A percentile compares a stretch with the other conserved stretches of the same genome.
Evolutionary conservation across 805 yeast genomes (phyloP).

Genomic region (Suhomyces canberraensis): DNA sequence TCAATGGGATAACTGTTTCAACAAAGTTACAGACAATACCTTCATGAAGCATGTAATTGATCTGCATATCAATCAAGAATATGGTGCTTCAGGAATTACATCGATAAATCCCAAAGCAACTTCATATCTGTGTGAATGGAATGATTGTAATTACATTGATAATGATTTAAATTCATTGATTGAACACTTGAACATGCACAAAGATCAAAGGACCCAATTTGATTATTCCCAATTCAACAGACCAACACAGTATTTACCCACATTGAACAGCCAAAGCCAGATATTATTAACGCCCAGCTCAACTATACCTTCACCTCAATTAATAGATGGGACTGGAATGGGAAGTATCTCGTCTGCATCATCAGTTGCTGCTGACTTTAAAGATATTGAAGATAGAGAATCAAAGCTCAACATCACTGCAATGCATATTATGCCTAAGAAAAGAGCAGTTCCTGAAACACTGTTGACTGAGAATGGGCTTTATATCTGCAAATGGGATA

Average conservation of each 20-base stretch:
- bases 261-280: slow-evolving; percentile 4
- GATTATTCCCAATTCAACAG: background rate
- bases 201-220: slow-evolving; percentile 6
- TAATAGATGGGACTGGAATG: background rate
- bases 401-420: slow-evolving; percentile 29
- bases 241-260: background rate
- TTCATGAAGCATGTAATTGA: slow-evolving; percentile 38
- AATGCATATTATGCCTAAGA: slow-evolving; percentile 31
- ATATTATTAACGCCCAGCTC: slow-evolving; percentile 8
- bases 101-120: slow-evolving; percentile 8
- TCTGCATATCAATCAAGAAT: slow-evolving; percentile 51
- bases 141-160: slow-evolving; percentile 59
- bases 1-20: slow-evolving; percentile 66
- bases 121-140: slow-evolving; percentile 67
- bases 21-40: slow-evolving; percentile 31
- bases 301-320: slow-evolving; percentile 9
- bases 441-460: background rate
- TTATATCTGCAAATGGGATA: slow-evolving; percentile 43
- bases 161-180: slow-evolving; percentile 52
- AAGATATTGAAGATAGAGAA: background rate
- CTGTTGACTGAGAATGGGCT: background rate
- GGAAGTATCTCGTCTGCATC: background rate
- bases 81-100: slow-evolving; percentile 16
- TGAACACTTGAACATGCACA: slow-evolving; percentile 47
- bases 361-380: background rate